Evolutionary conservation across 1,284 basidiomycete species (phyloP), one percentile per base, ranked within the genome.

Genomic region (Ceratobasidium sp.): DNA sequence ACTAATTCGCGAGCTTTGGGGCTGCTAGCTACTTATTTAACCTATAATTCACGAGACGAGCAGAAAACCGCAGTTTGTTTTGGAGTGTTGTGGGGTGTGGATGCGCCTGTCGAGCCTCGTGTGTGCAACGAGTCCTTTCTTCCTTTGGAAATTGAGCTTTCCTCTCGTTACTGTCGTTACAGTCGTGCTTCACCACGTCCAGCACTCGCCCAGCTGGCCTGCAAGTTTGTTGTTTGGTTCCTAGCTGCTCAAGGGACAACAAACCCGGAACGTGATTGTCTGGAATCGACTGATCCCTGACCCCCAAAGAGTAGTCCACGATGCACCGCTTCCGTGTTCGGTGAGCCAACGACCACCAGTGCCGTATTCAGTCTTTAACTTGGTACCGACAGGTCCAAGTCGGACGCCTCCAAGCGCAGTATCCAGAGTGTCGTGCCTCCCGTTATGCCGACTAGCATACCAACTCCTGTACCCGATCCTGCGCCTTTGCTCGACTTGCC

Each of bases 401-500:
- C 54, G 53, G 66, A 59, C 53, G 66, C 53, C 28, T 59, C 66
- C 21, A 69, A 69, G 53, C 66, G 54, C 53, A 69, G 25, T 21
- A 54, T 25, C 11, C 30, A n/a, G 5, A 30, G 21, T 46, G 25
- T 38, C 18, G 42, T 46, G 21, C 21, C 58, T 25, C 21, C 58
- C 30, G 53, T 6, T 14, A 61, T 69, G 73, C 77, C 77, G n/a
- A 49, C 74, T 54, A 38, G 36, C 11, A 12, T 9, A 16, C 30
- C 30, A 18, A 75, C 76, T n/a, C 79, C 73, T 75, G 18, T 72
- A 64, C 67, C 77, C 61, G 48, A 74, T 77, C 77, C 75, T 75
- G 75, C 74, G 74, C 77, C 77, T 74, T 72, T 76, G 77, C 74
- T 76, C 71, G 83, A 83, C 62, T 80, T 87, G 2, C 86, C 86